phyloP scores from a whole-genome alignment of 306 rosid genomes.

The Medicago ruthenica region DNA sequence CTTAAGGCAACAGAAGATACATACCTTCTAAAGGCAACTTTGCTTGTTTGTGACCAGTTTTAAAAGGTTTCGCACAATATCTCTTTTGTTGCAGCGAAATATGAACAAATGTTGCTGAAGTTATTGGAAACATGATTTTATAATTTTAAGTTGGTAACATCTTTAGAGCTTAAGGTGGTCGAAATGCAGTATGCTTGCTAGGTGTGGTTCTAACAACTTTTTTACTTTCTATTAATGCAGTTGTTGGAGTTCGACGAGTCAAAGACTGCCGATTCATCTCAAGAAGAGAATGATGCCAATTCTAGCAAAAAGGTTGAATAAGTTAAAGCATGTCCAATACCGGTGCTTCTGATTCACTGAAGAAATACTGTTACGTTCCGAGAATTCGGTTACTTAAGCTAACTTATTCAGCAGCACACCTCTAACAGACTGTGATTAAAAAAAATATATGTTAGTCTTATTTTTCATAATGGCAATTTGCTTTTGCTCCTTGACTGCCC shows the following conservation, averaged over 20 bases:
- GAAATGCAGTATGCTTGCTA: neutral
- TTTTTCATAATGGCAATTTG: constrained; percentile 23
- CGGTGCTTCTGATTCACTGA: constrained; percentile 37
- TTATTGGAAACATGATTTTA: constrained; percentile 6
- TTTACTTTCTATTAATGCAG: constrained; percentile 48
- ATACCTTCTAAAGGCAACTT: neutral
- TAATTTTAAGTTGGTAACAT: neutral
- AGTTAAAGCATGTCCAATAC: constrained; percentile 36
- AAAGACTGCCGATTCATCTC: constrained; percentile 55
- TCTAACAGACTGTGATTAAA: constrained; percentile 53
- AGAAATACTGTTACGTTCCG: constrained; percentile 39
- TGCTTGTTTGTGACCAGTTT: constrained; percentile 15
- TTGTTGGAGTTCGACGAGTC: constrained; percentile 93
- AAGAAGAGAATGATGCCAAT: constrained; percentile 59
- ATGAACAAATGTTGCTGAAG: neutral
- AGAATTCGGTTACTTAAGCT: constrained; percentile 50
- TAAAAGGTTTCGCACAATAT: constrained; percentile 9
- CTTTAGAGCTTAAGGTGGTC: neutral
- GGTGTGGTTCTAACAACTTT: constrained; percentile 6
- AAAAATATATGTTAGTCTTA: constrained; percentile 43
- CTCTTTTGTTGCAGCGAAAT: neutral
- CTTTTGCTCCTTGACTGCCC: constrained; percentile 11
- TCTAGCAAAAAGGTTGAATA: constrained; percentile 74
- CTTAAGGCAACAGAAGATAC: constrained; percentile 2
- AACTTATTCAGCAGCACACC: constrained; percentile 53